phyloP scores from a whole-genome alignment of 768 basidiomycete genomes.

The Lactarius hengduanensis region DNA sequence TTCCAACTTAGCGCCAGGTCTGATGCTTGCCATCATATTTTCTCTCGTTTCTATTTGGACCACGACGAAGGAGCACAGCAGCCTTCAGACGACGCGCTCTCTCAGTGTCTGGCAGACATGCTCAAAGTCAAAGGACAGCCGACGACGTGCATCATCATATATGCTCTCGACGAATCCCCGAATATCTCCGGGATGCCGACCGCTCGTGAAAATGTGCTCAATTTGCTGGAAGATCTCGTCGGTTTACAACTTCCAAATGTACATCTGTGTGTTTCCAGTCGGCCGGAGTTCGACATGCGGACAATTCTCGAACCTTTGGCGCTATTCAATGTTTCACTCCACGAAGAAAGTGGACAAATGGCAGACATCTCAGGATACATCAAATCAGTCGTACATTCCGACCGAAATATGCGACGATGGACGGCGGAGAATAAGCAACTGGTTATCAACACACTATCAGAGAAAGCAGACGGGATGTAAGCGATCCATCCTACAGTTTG shows the following conservation, averaged over 20 bases:
- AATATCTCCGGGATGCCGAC: neutral
- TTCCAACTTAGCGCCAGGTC: conserved; percentile 7
- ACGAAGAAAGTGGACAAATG: conserved; percentile 8
- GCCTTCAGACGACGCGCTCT: neutral
- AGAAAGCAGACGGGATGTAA: conserved; percentile 2
- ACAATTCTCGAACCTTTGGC: conserved; percentile 6
- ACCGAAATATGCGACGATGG: conserved; percentile 11
- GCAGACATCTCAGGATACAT: conserved; percentile 6
- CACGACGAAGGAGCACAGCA: neutral
- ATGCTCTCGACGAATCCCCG: conserved; percentile 15
- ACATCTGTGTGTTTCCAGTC: conserved; percentile 5
- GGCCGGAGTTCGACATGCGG: neutral
- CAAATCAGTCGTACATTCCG: neutral
- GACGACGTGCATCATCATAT: neutral
- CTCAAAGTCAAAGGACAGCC: neutral
- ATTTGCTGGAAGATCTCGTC: neutral
- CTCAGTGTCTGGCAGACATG: conserved; percentile 4
- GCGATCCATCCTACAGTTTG: neutral
- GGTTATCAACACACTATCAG: conserved; percentile 4
- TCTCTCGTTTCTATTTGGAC: conserved; percentile 5
- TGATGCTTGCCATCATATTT: neutral
- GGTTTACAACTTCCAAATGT: neutral
- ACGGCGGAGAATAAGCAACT: neutral
- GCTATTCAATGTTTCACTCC: neutral
- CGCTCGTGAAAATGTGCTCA: conserved; percentile 8